Evolutionary conservation across 345 rosid genomes (phyloP), one percentile per base, ranked within the genome.

Genomic region (Lepidium didymum): DNA sequence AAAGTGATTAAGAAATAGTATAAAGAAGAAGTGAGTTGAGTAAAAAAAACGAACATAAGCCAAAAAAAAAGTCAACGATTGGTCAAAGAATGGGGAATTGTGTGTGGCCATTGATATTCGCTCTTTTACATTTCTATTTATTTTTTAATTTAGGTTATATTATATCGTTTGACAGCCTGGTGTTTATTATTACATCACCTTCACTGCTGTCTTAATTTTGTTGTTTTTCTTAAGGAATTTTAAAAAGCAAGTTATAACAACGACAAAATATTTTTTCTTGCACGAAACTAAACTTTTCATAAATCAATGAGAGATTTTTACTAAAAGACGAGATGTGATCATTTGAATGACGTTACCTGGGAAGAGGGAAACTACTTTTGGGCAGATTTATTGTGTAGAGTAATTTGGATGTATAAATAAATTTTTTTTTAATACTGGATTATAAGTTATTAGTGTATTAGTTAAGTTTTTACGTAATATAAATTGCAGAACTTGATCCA

Each of bases 81-180:
- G 68, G 75, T 70, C 68, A 62, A 70, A 52, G 34, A 63, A 62
- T 62, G 0, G 75, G 61, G 38, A 53, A 43, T 44, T 71, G 75
- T 52, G 68, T 52, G 7, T 52, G 56, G 43, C 31, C 34, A 34
- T 62, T 43, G 33, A 52, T 62, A 3, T 52, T 16, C 34, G 33
- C 7, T 50, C 15, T 44, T 51, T 60, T 60, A 29, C 35, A 51
- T 10, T 55, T 55, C 36, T 11, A 0, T 21, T 25, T 41, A 13
- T 0, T 13, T 23, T 35, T 34, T 12, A 12, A 1, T 19, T 3
- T 8, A 8, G 7, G 2, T 36, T 51, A 29, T 67, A 21, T 44
- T 7, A 6, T 15, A n/a, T 38, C 3, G 7, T 70, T 34, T 62
- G 34, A 70, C 75, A 62, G 68, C 49, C 41, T 40, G 36, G 8